Evolutionary conservation across 768 basidiomycete species (phyloP).

Genomic region (Sarcodon aspratus): DNA sequence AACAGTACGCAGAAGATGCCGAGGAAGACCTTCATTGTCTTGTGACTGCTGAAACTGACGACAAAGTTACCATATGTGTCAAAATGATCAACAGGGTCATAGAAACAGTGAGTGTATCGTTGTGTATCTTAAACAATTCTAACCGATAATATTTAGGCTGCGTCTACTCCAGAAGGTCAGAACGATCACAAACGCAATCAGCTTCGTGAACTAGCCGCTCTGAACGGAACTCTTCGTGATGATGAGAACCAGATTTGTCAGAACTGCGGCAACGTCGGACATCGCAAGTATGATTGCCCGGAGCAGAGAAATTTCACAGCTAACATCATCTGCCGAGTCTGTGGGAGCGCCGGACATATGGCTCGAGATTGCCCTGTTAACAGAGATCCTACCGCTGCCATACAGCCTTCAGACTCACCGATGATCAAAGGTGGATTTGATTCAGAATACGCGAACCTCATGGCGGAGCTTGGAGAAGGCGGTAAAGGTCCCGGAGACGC

Average conservation of each 20-base stretch:
- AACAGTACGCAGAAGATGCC: conserved; percentile 91
- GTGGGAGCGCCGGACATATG: conserved; percentile 98
- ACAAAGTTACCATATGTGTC: conserved; percentile 86
- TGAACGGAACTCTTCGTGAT: conserved; percentile 98
- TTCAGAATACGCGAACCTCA: conserved; percentile 92
- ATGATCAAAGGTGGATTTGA: conserved; percentile 77
- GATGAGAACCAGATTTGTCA: conserved; percentile 99
- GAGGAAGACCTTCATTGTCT: conserved; percentile 99
- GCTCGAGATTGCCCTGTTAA: conserved; percentile 94
- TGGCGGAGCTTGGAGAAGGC: conserved; percentile 95
- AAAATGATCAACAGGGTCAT: conserved; percentile 96
- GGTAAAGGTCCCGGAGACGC: conserved; percentile 44
- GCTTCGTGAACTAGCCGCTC: conserved; percentile 90
- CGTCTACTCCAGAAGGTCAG: conserved; percentile 97
- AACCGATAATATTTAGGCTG: conserved; percentile 50
- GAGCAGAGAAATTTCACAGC: conserved; percentile 98
- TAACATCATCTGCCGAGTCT: conserved; percentile 98
- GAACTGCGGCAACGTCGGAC: conserved; percentile 88
- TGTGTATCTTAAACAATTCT: not conserved
- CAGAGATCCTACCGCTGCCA: conserved; percentile 69
- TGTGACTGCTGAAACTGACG: conserved; percentile 84
- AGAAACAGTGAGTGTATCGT: conserved; percentile 65
- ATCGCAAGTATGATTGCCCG: conserved; percentile 98
- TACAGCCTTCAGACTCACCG: conserved; percentile 26
- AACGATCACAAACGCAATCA: conserved; percentile 99